A percentile compares a stretch with the other conserved stretches of the same genome.
Conservation (phyloP, 2,329 filamentous ascomycete species). For the Exophiala lecanii-corni region DNA sequence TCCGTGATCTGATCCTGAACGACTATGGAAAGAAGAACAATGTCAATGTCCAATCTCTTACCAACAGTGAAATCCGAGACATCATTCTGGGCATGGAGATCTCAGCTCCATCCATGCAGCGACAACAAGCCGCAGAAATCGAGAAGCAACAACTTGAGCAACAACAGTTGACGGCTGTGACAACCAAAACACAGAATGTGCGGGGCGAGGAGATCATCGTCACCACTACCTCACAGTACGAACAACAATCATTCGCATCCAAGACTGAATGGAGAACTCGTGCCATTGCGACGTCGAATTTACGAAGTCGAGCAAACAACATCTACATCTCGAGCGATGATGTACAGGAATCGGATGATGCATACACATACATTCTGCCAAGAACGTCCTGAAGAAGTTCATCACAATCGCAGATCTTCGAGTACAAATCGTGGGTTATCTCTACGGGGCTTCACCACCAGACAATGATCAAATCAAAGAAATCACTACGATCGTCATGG, state of each 20-base stretch:
- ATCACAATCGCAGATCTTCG: constrained; percentile 95
- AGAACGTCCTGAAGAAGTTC: constrained; percentile 97
- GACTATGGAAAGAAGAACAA: constrained; percentile 99
- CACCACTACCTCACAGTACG: constrained; percentile 95
- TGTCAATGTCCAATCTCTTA: constrained; percentile 95
- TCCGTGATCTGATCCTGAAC: constrained; percentile 92
- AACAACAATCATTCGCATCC: constrained; percentile 94
- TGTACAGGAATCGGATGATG: constrained; percentile 74
- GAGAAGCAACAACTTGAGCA: constrained; percentile 99
- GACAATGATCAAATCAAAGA: constrained; percentile 98
- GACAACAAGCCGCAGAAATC: constrained; percentile 96
- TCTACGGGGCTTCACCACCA: constrained; percentile 86
- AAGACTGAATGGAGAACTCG: constrained; percentile 98
- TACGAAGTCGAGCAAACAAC: constrained; percentile 91
- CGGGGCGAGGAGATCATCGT: constrained; percentile 97
- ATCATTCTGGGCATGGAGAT: constrained; percentile 99
- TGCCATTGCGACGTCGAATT: constrained; percentile 92
- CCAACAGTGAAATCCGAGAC: constrained; percentile 92
- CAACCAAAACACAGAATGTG: constrained; percentile 96
- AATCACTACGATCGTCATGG: constrained; percentile 92
- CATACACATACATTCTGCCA: constrained; percentile 95
- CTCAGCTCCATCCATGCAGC: constrained; percentile 93
- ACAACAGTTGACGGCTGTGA: constrained; percentile 91
- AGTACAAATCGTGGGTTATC: constrained; percentile 91
- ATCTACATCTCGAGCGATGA: constrained; percentile 98